Conservation (phyloP, 768 basidiomycete genomes). For the Leucosporidium scottii region DNA sequence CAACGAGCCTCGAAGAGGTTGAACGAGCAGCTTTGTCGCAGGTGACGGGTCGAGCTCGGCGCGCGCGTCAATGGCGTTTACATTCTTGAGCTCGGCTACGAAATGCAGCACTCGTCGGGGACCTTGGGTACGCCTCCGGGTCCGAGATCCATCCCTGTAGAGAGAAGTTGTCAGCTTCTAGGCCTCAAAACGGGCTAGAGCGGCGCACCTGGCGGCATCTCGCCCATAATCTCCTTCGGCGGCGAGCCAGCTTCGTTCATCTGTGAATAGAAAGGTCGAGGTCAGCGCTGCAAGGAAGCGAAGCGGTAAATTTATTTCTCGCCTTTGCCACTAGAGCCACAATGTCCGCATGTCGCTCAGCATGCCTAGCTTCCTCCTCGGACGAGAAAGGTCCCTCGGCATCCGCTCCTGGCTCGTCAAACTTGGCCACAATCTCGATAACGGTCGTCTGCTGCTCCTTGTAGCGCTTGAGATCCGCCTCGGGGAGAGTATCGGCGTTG, state of each 20-base stretch:
- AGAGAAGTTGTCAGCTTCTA: neutral
- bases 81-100: neutral
- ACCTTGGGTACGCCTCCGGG: conserved; percentile 53
- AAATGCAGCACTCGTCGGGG: conserved; percentile 36
- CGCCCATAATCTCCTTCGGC: conserved; percentile 74
- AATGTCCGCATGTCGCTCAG: conserved; percentile 48
- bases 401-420: conserved; percentile 58
- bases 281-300: neutral
- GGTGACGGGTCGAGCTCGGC: too few species aligned
- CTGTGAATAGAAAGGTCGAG: conserved; percentile 41
- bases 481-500: conserved; percentile 51
- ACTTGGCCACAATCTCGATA: conserved; percentile 55
- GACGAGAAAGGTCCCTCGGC: conserved; percentile 17
- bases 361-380: conserved; percentile 37
- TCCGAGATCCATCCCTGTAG: conserved; percentile 46
- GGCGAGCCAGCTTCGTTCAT: conserved; percentile 74
- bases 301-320: conserved; percentile 7
- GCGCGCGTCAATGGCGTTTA: too few species aligned
- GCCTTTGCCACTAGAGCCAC: conserved; percentile 72
- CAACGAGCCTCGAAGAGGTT: too few species aligned
- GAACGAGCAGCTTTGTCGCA: too few species aligned
- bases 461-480: conserved; percentile 59
- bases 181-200: neutral
- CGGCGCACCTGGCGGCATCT: conserved; percentile 58
- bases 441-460: conserved; percentile 57